These are phyloP conservation scores for Stylonectria norvegica DNA, from an alignment of 2,329 filamentous ascomycete species.

Conservation along the genomic window DNA sequence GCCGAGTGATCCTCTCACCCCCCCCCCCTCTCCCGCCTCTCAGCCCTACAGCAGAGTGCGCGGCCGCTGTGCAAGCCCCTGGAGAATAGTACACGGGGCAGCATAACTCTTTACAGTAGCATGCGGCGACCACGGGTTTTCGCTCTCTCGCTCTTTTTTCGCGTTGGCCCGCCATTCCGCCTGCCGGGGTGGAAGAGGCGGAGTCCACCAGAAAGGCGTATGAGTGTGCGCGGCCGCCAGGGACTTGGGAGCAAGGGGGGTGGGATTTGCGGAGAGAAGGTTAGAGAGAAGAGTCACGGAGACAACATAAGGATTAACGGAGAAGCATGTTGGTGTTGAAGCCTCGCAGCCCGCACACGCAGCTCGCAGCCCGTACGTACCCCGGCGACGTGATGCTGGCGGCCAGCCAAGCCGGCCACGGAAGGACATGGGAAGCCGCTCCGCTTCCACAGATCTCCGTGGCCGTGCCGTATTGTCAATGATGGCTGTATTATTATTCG, in stretches of 20 bases:
- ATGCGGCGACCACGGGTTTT: not conserved
- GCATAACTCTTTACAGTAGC: not conserved
- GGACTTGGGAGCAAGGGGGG: not conserved
- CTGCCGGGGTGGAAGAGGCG: conserved; percentile 12
- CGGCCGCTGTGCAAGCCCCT: not conserved
- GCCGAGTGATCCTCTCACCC: conserved; percentile 6
- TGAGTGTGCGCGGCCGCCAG: not conserved
- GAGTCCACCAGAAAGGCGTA: conserved; percentile 8
- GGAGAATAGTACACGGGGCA: not conserved
- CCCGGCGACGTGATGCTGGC: not conserved
- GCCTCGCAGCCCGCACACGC: no score
- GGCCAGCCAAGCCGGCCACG: not conserved
- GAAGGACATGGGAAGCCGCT: not conserved
- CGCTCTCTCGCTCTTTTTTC: conserved; percentile 12
- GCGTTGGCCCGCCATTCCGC: conserved; percentile 9
- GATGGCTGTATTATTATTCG: not conserved
- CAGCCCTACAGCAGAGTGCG: conserved; percentile 16
- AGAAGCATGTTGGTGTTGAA: not conserved
- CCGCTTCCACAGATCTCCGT: not conserved
- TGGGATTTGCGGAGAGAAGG: not conserved
- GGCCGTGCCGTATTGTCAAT: not conserved
- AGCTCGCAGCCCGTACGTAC: no score
- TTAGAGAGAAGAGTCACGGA: not conserved
- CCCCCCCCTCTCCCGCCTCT: conserved; percentile 13
- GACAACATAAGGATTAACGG: no score